Base-by-base conservation (phyloP, 2,329 filamentous ascomycete species). In the Akanthomyces dipterigenus region DNA sequence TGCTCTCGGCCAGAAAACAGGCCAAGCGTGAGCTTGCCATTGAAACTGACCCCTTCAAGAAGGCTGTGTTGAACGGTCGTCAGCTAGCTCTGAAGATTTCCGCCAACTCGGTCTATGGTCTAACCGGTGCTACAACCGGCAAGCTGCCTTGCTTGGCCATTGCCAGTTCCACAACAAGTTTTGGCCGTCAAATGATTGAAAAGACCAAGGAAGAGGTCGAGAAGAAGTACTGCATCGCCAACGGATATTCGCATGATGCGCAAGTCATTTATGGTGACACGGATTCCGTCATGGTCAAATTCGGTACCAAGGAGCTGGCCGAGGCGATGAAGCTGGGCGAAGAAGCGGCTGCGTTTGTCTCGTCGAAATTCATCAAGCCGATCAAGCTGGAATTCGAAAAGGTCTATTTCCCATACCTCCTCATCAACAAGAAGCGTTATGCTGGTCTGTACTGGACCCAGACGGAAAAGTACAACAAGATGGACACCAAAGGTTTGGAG, bases 351-450 rank as follows among this genome's bases (percentile, higher is more conserved):
- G 82, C 88, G 22, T 96, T 81, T 67, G 95, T 99, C 45, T 97
- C 95, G 5, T 83, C 84, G 50, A 96, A 97, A 73, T 99, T 99
- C 72, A 80, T 93, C 73, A 96, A 95, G 71, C 95, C 95, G 4
- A 99, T 99, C 82, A 99, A 98, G 78, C 85, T 99, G 36, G 95
- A 99, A 74, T 99, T 99, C 76, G 95, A 99, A 75, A 99, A 99
- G 77, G 93, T 99, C 1, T 99, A 99, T 76, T 99, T 90, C 73
- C 95, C 95, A 1, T 99, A 99, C 72, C 82, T 99, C 38, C 82
- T 99, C 56, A 99, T 99, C 86, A 99, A 99, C 86, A 99, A 99
- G 81, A 99, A 99, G 80, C 89, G 95, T 65, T 99, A 99, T 70
- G 95, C 95, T 9, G 95, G 95, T n/a, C 77, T 99, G 36, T 98